Conservation (phyloP, 208 protist species). For the Leishmania braziliensis region DNA sequence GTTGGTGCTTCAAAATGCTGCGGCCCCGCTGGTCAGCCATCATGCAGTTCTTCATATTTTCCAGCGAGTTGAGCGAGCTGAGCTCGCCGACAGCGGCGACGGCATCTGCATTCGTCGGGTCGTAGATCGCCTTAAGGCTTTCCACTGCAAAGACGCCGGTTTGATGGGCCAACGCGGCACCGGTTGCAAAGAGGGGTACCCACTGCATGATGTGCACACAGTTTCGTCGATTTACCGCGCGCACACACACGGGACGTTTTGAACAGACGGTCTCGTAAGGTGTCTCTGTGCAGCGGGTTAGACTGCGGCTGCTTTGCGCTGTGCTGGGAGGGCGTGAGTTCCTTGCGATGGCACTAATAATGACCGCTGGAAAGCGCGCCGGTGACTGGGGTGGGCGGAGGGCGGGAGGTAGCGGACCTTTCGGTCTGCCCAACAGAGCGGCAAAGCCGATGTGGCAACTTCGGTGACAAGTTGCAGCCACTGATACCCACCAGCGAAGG, state of each 20-base stretch:
- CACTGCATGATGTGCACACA: constrained; percentile 19
- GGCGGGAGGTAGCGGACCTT: neutral
- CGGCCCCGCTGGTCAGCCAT: constrained; percentile 76
- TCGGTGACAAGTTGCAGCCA: neutral
- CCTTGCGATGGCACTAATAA: neutral
- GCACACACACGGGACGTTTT: neutral
- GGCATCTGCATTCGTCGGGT: constrained; percentile 65
- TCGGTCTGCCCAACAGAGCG: neutral
- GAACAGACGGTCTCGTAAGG: neutral
- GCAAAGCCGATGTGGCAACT: neutral
- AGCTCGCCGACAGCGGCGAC: constrained; percentile 81
- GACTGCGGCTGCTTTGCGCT: neutral
- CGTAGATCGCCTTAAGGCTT: constrained; percentile 58
- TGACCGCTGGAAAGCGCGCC: no score
- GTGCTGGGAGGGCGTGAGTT: neutral
- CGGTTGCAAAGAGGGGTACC: constrained; percentile 35
- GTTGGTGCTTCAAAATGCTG: constrained; percentile 58
- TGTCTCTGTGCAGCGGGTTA: neutral
- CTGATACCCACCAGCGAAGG: neutral
- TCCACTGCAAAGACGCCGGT: constrained; percentile 53
- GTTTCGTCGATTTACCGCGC: neutral
- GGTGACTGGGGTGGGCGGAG: neutral
- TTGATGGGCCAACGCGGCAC: constrained; percentile 34
- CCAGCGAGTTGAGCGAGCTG: constrained; percentile 57
- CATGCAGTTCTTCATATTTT: constrained; percentile 76